Percentiles rank a stretch among this genome's conserved stretches.
These are phyloP conservation scores for Arbutus unedo DNA, from an alignment of 148 eudicot genomes.

Conservation along the genomic window DNA sequence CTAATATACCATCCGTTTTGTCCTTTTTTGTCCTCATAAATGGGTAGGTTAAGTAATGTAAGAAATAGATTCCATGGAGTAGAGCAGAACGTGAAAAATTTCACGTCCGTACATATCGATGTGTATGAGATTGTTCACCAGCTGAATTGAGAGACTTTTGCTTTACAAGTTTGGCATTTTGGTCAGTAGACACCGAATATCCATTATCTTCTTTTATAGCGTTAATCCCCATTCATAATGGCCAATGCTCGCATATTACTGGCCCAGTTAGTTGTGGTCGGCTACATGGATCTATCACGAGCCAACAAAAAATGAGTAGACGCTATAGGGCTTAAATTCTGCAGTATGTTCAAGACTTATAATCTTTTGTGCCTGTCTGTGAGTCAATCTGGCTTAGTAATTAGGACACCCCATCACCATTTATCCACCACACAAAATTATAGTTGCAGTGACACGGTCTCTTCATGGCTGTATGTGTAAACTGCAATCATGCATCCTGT, in stretches of 20 bases:
- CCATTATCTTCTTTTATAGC: background rate
- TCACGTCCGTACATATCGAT: background rate
- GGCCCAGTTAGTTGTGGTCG: background rate
- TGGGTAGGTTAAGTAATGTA: background rate
- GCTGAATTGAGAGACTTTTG: background rate
- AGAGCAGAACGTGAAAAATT: constrained; percentile 7
- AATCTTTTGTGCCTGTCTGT: background rate
- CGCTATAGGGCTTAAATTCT: background rate
- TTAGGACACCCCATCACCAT: constrained; percentile 1
- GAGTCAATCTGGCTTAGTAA: background rate
- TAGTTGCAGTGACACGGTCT: constrained; percentile 5
- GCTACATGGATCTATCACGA: constrained; percentile 3
- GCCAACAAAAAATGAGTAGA: background rate
- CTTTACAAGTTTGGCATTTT: background rate
- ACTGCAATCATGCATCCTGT: background rate
- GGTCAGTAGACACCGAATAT: background rate
- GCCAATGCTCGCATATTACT: too few relatives aligned
- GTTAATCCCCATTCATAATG: too few relatives aligned
- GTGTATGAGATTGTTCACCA: background rate
- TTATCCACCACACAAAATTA: background rate
- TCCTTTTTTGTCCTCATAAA: background rate
- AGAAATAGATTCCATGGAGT: background rate
- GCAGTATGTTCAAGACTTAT: background rate
- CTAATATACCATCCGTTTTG: background rate
- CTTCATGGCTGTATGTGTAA: background rate